Base-by-base conservation (phyloP, 2,329 filamentous ascomycete species). In the Penicillium sp. region DNA sequence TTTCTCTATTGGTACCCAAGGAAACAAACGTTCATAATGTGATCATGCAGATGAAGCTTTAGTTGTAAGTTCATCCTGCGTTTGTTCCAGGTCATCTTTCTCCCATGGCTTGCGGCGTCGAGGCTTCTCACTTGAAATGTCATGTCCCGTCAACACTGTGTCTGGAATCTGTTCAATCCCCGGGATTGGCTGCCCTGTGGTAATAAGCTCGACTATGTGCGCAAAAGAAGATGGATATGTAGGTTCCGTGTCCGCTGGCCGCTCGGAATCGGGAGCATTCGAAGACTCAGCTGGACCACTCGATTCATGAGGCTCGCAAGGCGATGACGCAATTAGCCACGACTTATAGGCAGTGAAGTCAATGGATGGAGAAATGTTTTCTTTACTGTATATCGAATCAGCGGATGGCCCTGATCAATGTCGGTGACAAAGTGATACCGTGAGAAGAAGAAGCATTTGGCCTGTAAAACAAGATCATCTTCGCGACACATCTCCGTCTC, bases 151-250 rank as follows among this genome's bases (percentile, higher is more conserved):
- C 21, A 93, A 80, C 5, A 96, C 80, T 0, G 88, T 95, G 63
- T 91, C 85, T 5, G 93, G 91, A 52, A 97, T 93, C 61, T 96
- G 86, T 64, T 87, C 87, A 68, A 97, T 96, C 1, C 93, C 93
- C 1, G 92, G 91, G 44, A 97, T 89, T 0, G 90, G 88, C 65
- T 91, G 86, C 52, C 91, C 91, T 27, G 86, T 87, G 24, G 90
- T 90, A 53, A 97, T 90, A 53, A 96, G 84, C 67, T 91, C 89
- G 54, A 96, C 88, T 60, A 97, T 91, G 63, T 93, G 87, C 8
- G 90, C 88, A 73, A 97, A 96, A 1, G 86, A 88, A 48, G 87
- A 87, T 3, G 92, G 92, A 67, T 96, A 96, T 1, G 85, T 84
- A 37, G 91, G 73, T 35, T 75, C 69, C 27, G 66, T 44, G n/a